Percentiles rank a stretch among this genome's conserved stretches.
Conservation (phyloP, 345 rosid species). For the Linum trigynum region DNA sequence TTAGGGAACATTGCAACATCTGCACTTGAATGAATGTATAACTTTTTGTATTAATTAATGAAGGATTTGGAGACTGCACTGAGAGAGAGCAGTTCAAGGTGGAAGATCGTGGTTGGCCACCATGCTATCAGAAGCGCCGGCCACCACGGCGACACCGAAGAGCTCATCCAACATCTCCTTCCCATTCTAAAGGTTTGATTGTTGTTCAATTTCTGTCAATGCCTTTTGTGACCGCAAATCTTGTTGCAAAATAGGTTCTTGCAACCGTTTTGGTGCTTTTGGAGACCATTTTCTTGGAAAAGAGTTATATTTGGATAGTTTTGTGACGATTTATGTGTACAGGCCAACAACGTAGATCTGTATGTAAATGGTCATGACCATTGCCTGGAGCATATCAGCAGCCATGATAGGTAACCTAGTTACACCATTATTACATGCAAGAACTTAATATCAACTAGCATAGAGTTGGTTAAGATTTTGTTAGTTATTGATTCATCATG, state of each 20-base stretch:
- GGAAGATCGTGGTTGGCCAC: conserved; percentile 78
- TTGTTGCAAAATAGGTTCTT: too few relatives aligned
- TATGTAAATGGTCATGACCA: conserved; percentile 52
- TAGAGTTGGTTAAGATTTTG: too few relatives aligned
- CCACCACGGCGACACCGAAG: conserved; percentile 57
- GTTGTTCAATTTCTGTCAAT: neutral
- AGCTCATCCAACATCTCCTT: conserved; percentile 40
- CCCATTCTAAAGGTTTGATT: conserved; percentile 37
- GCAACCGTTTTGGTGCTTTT: too few relatives aligned
- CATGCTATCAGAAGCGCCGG: conserved; percentile 64
- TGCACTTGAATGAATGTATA: neutral
- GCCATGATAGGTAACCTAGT: conserved; percentile 25
- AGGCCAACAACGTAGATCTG: conserved; percentile 39
- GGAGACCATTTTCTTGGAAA: too few relatives aligned
- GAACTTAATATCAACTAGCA: too few relatives aligned
- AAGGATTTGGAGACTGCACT: conserved; percentile 42
- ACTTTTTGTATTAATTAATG: neutral
- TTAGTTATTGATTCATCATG: too few relatives aligned
- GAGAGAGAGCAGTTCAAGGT: conserved; percentile 37
- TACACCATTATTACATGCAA: too few relatives aligned
- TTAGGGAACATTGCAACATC: too few relatives aligned
- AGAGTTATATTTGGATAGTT: too few relatives aligned
- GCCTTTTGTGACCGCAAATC: neutral
- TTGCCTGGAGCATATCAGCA: conserved; percentile 33
- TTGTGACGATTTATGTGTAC: neutral